Percentiles rank a stretch among this genome's conserved stretches.
Conservation (phyloP, 352 stramenopile genomes). For the Phytophthora colocasiae region DNA sequence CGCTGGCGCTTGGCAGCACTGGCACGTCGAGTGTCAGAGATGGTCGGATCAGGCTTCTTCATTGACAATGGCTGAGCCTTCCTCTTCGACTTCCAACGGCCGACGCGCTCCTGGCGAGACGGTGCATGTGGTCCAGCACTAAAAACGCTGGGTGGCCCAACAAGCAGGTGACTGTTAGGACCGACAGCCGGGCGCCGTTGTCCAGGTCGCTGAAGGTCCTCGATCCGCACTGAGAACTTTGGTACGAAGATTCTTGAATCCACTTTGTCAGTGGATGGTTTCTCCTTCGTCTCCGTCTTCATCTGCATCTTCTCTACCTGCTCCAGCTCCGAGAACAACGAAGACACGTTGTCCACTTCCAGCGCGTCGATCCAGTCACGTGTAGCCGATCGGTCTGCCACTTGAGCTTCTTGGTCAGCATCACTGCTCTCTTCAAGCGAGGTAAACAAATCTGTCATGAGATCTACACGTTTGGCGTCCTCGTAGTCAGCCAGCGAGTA, state of each 20-base stretch:
- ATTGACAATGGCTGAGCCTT: conserved; percentile 37
- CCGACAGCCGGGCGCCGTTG: conserved; percentile 20
- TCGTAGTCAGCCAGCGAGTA: conserved; percentile 19
- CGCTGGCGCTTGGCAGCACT: conserved; percentile 70
- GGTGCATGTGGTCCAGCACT: conserved; percentile 43
- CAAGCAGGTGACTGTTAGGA: conserved; percentile 40
- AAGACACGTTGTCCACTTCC: conserved; percentile 57
- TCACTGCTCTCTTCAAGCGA: conserved; percentile 34
- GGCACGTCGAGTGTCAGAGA: conserved; percentile 62
- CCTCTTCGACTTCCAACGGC: conserved; percentile 50
- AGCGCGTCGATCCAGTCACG: conserved; percentile 61
- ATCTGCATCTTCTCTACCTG: conserved; percentile 11
- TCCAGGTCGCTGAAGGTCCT: conserved; percentile 27
- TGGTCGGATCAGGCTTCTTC: conserved; percentile 28
- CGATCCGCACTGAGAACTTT: conserved; percentile 60
- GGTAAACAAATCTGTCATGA: conserved; percentile 47
- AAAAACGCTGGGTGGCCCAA: conserved; percentile 47
- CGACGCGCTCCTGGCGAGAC: conserved; percentile 36
- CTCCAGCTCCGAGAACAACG: conserved; percentile 59
- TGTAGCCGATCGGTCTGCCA: conserved; percentile 18
- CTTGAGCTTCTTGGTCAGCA: conserved; percentile 10
- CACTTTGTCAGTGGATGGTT: conserved; percentile 26
- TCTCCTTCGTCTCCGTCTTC: conserved; percentile 6
- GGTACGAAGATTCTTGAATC: conserved; percentile 68
- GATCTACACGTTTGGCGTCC: conserved; percentile 54